Evolutionary conservation across 352 stramenopile genomes (phyloP), one percentile per base, ranked within the genome.

Genomic region (Phytophthora rubi): DNA sequence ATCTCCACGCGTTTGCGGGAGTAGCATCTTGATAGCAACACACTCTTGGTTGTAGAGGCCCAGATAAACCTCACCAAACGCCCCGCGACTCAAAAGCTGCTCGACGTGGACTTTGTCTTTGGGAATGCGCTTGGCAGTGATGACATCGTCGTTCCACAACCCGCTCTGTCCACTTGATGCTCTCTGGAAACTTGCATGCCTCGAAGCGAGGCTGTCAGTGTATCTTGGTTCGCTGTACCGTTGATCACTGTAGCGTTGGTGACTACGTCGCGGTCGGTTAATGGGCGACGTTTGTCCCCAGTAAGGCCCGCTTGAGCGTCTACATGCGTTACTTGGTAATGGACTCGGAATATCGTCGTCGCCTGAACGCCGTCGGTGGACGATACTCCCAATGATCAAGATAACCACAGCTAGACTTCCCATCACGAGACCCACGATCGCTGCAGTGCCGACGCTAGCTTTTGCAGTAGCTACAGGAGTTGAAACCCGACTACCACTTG

Each of bases 11-110:
- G 70, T 77, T 48, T 64, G 53, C 3, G 62, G 62, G 6, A 55
- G 30, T 4, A 83, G 51, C 26, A 71, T 70, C 64, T 83, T 83
- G 26, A 80, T 60, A 1, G 70, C 73, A 5, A 81, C 76, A 1
- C 42, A 18, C 8, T 64, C 56, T 23, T 57, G 53, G 9, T 76
- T 65, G 57, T 75, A 83, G 30, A 65, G 53, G 4, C 70, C 73
- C 8, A 69, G 51, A 63, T 77, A 81, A 23, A 83, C 73, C n/a
- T 81, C 66, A 13, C 76, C 70, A 12, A 71, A 83, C 32, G 54
- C 73, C 0, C 76, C 76, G 0, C 53, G 39, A 6, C 59, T 70
- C 2, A 83, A 33, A 9, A 81, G 18, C 30, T 76, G 13, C 3
- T 65, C n/a, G n/a, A 73, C 54, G 6, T 58, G 32, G 1, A 76